These are phyloP conservation scores for Cordia subcordata DNA, from an alignment of 257 asterid genomes.

Conservation along the genomic window DNA sequence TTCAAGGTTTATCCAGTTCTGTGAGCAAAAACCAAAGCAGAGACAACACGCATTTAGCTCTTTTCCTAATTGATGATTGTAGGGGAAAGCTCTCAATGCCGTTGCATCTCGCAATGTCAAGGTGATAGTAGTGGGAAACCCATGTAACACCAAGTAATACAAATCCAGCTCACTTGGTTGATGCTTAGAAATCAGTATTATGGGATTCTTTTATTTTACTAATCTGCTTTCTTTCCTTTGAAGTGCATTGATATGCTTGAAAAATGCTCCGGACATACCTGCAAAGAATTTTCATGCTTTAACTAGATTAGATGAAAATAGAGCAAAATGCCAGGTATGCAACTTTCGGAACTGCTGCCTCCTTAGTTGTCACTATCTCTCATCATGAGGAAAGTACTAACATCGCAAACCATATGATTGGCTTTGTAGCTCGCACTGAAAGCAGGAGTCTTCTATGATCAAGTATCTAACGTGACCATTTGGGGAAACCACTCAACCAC, in stretches of 20 bases:
- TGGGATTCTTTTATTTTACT: conserved; percentile 15
- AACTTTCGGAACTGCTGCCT: neutral
- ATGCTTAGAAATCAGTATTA: neutral
- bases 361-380: neutral
- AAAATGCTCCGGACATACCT: conserved; percentile 94
- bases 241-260: conserved; percentile 96
- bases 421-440: conserved; percentile 75
- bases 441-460: conserved; percentile 95
- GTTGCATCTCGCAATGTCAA: conserved; percentile 90
- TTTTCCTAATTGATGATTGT: conserved; percentile 10
- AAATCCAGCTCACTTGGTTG: neutral
- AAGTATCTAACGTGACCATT: conserved; percentile 86
- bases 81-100: conserved; percentile 98
- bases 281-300: conserved; percentile 92
- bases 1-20: neutral
- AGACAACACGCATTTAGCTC: neutral
- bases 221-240: conserved; percentile 30
- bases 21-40: neutral
- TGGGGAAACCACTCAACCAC: conserved; percentile 99
- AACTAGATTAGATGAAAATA: conserved; percentile 92
- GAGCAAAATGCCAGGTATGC: conserved; percentile 96
- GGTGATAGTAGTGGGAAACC: conserved; percentile 94
- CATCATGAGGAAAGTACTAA: neutral
- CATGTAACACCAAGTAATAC: conserved; percentile 91
- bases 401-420: neutral